A percentile compares a stretch with the other conserved stretches of the same genome.
Conservation (phyloP, 2,329 filamentous ascomycete genomes). For the Xylaria hypoxylon region DNA sequence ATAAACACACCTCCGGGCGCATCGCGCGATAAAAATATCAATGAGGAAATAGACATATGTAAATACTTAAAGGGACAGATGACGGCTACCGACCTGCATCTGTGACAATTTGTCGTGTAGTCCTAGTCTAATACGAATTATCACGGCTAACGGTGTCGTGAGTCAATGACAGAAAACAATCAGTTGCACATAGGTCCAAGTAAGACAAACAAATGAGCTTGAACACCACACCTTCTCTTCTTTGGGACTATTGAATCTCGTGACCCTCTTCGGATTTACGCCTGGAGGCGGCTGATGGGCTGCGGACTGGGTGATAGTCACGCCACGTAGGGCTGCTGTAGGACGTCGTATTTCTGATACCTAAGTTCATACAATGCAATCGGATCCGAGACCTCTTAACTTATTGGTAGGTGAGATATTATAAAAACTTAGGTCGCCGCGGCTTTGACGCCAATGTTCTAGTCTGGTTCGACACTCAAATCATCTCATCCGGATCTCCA, state of each 20-base stretch:
- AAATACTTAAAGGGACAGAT: not conserved
- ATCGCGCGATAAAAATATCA: not conserved
- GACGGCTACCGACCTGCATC: slow-evolving; percentile 1
- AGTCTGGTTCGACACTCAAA: not conserved
- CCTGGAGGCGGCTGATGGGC: slow-evolving; percentile 16
- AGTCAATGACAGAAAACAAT: slow-evolving; percentile 3
- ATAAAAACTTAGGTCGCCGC: slow-evolving; percentile 5
- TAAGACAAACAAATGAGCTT: slow-evolving; percentile 3
- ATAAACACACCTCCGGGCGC: not conserved
- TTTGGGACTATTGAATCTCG: slow-evolving; percentile 19
- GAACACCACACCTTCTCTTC: not conserved
- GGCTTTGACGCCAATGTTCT: not conserved
- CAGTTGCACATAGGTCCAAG: not conserved
- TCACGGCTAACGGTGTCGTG: not conserved
- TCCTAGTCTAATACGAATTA: not conserved
- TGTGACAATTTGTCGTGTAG: not conserved
- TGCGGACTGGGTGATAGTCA: slow-evolving; percentile 15
- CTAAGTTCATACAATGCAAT: not conserved
- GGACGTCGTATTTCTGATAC: slow-evolving; percentile 5
- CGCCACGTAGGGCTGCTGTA: slow-evolving; percentile 9
- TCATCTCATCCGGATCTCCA: not conserved
- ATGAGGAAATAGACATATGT: not conserved
- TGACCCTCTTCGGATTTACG: not conserved
- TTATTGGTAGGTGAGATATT: not conserved
- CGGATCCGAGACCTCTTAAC: not conserved